Evolutionary conservation across 768 basidiomycete species (phyloP), one percentile per base, ranked within the genome.

Genomic region (Trametes gibbosa): DNA sequence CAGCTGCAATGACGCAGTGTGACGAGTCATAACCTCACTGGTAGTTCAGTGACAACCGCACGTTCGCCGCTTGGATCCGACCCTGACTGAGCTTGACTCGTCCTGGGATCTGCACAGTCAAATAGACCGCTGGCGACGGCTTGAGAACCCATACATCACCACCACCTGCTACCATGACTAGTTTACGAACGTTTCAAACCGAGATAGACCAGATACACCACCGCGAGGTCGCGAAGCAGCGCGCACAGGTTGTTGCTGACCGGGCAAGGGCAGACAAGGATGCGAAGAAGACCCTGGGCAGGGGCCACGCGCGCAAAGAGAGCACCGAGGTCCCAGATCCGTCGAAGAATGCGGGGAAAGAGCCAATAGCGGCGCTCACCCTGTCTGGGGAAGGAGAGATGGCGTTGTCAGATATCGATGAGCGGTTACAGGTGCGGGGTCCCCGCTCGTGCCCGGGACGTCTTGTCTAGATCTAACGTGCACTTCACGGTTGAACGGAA

Each of bases 151-250:
- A 29, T 42, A 2, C 37, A 23, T 43, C 25, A 25, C 16, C n/a
- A n/a, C 29, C 48, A 54, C 24, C 19, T 32, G 55, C 19, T 50
- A 71, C 56, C 52, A 84, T 84, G 83, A 78, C 83, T 16, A 82
- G 75, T 54, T 72, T 86, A 64, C 80, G 82, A 39, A 79, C 79
- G 16, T 86, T 87, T 65, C 90, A 92, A 72, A 80, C 73, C 66
- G 89, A 90, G 73, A 92, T 92, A 61, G 85, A 91, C 61, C 83
- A 88, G 63, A 87, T 91, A 66, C 83, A 84, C 58, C 77, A 81
- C 64, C 82, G 85, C 50, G 88, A 90, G 72, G 74, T 83, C 45
- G 74, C 79, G 29, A 89, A 81, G 71, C 85, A 90, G 63, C 82
- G 87, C 40, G 71, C 72, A 10, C 76, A 77, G 14, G 62, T 69